Evolutionary conservation across 1,284 basidiomycete genomes (phyloP).

Genomic region (Moesziomyces sp.): DNA sequence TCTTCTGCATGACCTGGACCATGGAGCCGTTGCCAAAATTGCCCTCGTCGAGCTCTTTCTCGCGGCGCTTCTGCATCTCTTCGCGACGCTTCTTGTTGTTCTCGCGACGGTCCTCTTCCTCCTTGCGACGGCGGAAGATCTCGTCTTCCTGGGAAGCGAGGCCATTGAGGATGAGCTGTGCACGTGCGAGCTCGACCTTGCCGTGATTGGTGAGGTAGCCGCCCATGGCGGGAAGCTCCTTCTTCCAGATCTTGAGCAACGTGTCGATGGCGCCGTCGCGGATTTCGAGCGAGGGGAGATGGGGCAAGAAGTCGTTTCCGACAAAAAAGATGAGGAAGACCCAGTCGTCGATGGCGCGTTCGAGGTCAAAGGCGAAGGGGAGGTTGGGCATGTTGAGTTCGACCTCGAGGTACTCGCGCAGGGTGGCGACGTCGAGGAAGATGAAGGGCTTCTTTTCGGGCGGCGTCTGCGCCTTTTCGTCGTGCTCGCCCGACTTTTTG

Average conservation of each 20-base stretch:
- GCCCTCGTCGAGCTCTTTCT: constrained; percentile 43
- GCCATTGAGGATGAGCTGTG: constrained; percentile 94
- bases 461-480: constrained; percentile 25
- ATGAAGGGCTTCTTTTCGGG: constrained; percentile 96
- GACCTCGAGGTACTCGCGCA: constrained; percentile 96
- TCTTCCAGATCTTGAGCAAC: constrained; percentile 93
- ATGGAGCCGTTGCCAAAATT: constrained; percentile 42
- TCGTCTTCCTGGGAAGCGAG: constrained; percentile 92
- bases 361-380: constrained; percentile 91
- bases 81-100: constrained; percentile 82
- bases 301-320: constrained; percentile 99
- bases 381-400: constrained; percentile 85
- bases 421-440: constrained; percentile 93
- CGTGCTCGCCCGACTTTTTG: constrained; percentile 71
- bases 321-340: constrained; percentile 99
- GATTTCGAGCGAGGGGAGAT: constrained; percentile 97
- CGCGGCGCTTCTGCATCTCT: constrained; percentile 68
- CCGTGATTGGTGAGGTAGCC: constrained; percentile 97
- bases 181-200: constrained; percentile 83
- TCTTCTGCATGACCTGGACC: constrained; percentile 28
- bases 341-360: constrained; percentile 99
- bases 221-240: constrained; percentile 90
- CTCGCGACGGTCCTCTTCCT: constrained; percentile 91
- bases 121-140: constrained; percentile 90
- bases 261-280: constrained; percentile 99